Evolutionary conservation across 306 rosid genomes (phyloP).

Genomic region (Sechiopsis laciniata): DNA sequence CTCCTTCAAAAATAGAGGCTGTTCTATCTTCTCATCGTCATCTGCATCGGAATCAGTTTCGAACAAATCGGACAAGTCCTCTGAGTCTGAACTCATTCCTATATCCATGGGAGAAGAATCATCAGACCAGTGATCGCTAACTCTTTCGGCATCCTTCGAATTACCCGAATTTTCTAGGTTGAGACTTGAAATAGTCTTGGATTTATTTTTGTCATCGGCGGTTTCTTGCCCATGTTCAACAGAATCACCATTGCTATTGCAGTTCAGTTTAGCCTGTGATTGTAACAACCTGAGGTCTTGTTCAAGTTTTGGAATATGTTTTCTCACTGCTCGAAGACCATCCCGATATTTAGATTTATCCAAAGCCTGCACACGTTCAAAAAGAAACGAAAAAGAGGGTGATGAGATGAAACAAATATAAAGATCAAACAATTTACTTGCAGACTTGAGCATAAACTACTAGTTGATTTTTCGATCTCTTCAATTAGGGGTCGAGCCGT

Average conservation of each 20-base stretch:
- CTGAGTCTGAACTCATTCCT: conserved; percentile 49
- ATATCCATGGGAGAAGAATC: conserved; percentile 41
- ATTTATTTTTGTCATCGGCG: conserved; percentile 26
- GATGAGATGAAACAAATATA: conserved; percentile 9
- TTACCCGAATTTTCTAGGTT: conserved; percentile 33
- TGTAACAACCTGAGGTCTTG: conserved; percentile 78
- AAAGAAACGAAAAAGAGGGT: conserved; percentile 14
- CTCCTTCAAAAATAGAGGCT: conserved; percentile 68
- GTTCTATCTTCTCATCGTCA: conserved; percentile 34
- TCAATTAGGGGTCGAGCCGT: not conserved
- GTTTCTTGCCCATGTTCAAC: conserved; percentile 37
- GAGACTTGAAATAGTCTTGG: conserved; percentile 33
- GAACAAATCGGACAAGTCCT: conserved; percentile 65
- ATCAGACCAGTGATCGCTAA: conserved; percentile 29
- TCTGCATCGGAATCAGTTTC: conserved; percentile 64
- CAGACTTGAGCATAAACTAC: not conserved
- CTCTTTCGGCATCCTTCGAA: conserved; percentile 30
- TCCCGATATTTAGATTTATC: conserved; percentile 88
- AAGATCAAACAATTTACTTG: not conserved
- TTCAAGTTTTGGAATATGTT: conserved; percentile 65
- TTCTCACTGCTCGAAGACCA: conserved; percentile 79
- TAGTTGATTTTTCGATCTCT: not conserved
- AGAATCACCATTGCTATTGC: conserved; percentile 32
- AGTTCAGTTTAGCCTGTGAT: conserved; percentile 42
- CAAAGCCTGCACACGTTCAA: conserved; percentile 52